Conservation (phyloP, 176 grass and related monocot species). For the Thinopyrum elongatum region DNA sequence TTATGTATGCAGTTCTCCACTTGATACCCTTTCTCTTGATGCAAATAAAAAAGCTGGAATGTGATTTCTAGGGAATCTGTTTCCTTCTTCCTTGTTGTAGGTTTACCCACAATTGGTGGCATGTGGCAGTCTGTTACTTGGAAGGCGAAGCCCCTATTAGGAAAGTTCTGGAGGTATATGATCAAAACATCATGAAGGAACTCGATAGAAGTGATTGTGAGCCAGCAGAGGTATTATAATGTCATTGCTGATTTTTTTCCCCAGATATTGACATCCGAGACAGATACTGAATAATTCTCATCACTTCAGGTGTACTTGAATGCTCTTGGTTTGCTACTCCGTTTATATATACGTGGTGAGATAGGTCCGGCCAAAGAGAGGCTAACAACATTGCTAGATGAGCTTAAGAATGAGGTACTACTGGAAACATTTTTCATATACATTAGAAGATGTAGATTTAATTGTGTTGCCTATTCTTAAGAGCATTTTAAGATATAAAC, state of each 20-base stretch:
- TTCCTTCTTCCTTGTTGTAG: constrained; percentile 23
- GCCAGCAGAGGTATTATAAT: constrained; percentile 50
- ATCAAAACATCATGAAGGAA: constrained; percentile 66
- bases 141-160: constrained; percentile 59
- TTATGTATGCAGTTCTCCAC: constrained; percentile 50
- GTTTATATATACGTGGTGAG: constrained; percentile 46
- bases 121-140: constrained; percentile 76
- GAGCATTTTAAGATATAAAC: neutral
- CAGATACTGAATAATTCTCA: constrained; percentile 35
- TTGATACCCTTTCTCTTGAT: neutral
- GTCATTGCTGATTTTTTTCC: neutral
- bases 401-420: constrained; percentile 51
- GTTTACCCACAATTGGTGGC: constrained; percentile 82
- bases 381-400: constrained; percentile 37
- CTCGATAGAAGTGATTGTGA: constrained; percentile 59
- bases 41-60: neutral
- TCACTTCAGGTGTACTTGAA: constrained; percentile 79
- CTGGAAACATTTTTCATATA: neutral
- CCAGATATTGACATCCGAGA: neutral
- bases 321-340: constrained; percentile 72
- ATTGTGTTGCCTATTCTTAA: neutral
- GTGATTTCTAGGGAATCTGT: neutral
- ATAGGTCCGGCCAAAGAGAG: constrained; percentile 38
- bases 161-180: constrained; percentile 70
- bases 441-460: neutral